phyloP scores from a whole-genome alignment of 2,329 filamentous ascomycete species.

The Colletotrichum cordylinicola region DNA sequence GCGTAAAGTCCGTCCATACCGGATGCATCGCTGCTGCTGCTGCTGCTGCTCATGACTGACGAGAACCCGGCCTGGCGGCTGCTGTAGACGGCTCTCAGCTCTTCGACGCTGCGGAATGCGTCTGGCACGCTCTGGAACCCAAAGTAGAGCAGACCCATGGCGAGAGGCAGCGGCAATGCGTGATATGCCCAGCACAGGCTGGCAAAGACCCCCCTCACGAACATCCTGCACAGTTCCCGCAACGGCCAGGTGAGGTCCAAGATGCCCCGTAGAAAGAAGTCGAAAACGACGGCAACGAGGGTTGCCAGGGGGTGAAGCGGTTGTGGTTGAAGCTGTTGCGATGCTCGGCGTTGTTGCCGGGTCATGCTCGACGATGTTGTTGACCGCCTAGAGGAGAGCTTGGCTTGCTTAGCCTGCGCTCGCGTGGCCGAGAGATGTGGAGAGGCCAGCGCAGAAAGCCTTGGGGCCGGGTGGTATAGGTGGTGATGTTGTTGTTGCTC shows the following conservation, averaged over 20 bases:
- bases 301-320: constrained; percentile 10
- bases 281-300: constrained; percentile 8
- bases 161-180: constrained; percentile 13
- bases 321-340: neutral
- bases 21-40: neutral
- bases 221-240: constrained; percentile 5
- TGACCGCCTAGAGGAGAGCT: neutral
- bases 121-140: constrained; percentile 17
- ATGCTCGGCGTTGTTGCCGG: constrained; percentile 7
- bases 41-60: neutral
- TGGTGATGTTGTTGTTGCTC: constrained; percentile 3
- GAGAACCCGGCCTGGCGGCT: neutral
- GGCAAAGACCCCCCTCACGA: constrained; percentile 10
- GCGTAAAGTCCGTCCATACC: constrained; percentile 16
- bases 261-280: constrained; percentile 11
- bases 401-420: constrained; percentile 10
- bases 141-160: constrained; percentile 14
- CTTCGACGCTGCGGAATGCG: constrained; percentile 2
- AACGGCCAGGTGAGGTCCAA: constrained; percentile 15
- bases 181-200: constrained; percentile 14
- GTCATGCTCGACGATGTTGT: neutral
- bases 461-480: constrained; percentile 14
- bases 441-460: constrained; percentile 15
- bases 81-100: constrained; percentile 1
- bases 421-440: constrained; percentile 1